phyloP scores from a whole-genome alignment of 2,329 filamentous ascomycete species.

The Blastomyces gilchristii region DNA sequence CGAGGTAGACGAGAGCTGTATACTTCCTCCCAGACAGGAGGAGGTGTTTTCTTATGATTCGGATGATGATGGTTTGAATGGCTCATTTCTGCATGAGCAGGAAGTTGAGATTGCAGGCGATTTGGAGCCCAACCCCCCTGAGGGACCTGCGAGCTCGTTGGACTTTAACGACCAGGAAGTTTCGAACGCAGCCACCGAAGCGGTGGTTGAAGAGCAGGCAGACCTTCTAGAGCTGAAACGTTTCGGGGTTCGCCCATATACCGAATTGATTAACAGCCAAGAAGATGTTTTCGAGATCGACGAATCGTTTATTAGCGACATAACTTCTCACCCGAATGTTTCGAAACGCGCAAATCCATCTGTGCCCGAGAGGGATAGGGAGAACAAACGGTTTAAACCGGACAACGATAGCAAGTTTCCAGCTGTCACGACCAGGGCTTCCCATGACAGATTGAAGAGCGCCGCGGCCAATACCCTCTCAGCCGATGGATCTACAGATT shows the following conservation, averaged over 20 bases:
- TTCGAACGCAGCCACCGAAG: neutral
- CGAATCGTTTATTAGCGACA: slow-evolving; percentile 22
- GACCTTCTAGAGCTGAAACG: slow-evolving; percentile 21
- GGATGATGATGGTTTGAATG: slow-evolving; percentile 23
- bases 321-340: slow-evolving; percentile 19
- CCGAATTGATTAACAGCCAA: slow-evolving; percentile 17
- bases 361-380: neutral
- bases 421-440: neutral
- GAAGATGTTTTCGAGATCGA: slow-evolving; percentile 29
- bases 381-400: slow-evolving; percentile 11
- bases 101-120: slow-evolving; percentile 12
- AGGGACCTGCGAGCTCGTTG: neutral
- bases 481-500: neutral
- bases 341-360: slow-evolving; percentile 14
- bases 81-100: slow-evolving; percentile 3
- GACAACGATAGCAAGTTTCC: neutral
- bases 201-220: slow-evolving; percentile 9
- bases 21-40: slow-evolving; percentile 39
- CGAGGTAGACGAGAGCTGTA: slow-evolving; percentile 55
- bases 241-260: slow-evolving; percentile 22
- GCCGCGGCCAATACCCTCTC: neutral
- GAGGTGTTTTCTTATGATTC: slow-evolving; percentile 32
- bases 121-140: slow-evolving; percentile 14
- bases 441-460: neutral
- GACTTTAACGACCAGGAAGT: neutral